Evolutionary conservation across 2,329 filamentous ascomycete genomes (phyloP), one percentile per base, ranked within the genome.

Genomic region (Cladosporium cucumerinum): DNA sequence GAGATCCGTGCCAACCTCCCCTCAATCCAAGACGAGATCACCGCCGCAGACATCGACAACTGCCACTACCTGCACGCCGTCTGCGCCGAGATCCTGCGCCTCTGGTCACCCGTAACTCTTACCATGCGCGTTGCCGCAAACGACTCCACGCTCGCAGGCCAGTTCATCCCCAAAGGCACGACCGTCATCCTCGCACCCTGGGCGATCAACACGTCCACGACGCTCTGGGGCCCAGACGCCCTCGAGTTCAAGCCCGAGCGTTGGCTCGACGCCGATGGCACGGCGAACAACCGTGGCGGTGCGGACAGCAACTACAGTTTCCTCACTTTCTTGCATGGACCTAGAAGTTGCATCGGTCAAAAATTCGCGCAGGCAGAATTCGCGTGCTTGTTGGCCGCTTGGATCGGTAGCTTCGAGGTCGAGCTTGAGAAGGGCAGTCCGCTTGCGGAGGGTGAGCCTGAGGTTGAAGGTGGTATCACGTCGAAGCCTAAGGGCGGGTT

Each of bases 321-420:
- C 71, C 75, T 94, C 78, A 94, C 91, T 0, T 97, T 97, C 78
- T 76, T 97, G 65, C 92, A 96, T 74, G 93, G 93, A 0, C 92
- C 93, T 1, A 82, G 93, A 61, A 90, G 89, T 73, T 97, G 93
- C 74, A 97, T 97, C 70, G 93, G 93, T 0, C 85, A 88, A 76
- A 82, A 82, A 2, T 97, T 97, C 78, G 90, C 93, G 0, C 89
- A 87, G 74, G 87, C 89, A 0, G 94, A 97, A 81, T 91, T 97
- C 77, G 92, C 91, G 10, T 94, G 90, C 73, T 78, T 97, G 67
- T 74, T 97, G 55, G 93, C 92, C 25, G 84, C 86, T 10, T 87
- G 90, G 83, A 84, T 94, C 4, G 92, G 92, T 0, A 83, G 86
- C 43, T 96, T 96, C 76, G 84, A 87, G 73, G 84, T 87, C 66